Conservation (phyloP, 2,329 filamentous ascomycete species). For the Botrytis sinoallii region DNA sequence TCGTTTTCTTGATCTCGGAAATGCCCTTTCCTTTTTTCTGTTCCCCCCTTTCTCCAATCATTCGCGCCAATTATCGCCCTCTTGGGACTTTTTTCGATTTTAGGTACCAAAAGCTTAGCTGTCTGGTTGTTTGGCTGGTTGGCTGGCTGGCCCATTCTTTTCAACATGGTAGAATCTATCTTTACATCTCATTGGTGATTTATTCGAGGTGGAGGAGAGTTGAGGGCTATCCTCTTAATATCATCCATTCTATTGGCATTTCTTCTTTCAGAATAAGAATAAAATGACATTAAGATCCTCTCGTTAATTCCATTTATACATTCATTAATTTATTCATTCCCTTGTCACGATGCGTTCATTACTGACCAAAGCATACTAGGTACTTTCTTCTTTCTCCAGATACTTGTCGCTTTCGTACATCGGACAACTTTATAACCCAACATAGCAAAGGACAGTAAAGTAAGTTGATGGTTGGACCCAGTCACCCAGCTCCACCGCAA, state of each 20-base stretch:
- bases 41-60: no score
- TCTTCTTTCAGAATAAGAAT: background rate
- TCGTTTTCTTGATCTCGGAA: background rate
- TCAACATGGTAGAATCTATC: background rate
- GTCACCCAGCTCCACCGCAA: no score
- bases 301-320: background rate
- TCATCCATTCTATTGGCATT: background rate
- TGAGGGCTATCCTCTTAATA: background rate
- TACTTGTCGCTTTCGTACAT: background rate
- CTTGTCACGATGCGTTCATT: background rate
- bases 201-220: background rate
- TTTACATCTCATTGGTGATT: background rate
- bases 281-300: background rate
- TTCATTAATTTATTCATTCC: background rate
- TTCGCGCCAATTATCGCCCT: background rate
- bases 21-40: background rate
- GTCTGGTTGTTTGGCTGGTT: no score
- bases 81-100: background rate
- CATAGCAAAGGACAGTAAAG: no score
- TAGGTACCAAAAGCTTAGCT: background rate
- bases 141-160: background rate
- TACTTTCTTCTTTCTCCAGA: background rate
- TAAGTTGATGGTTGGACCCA: no score
- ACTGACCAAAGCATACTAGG: background rate
- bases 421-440: background rate